Base-by-base conservation (phyloP, 2,329 filamentous ascomycete species). In the Mycosphaerelloides madeirae region DNA sequence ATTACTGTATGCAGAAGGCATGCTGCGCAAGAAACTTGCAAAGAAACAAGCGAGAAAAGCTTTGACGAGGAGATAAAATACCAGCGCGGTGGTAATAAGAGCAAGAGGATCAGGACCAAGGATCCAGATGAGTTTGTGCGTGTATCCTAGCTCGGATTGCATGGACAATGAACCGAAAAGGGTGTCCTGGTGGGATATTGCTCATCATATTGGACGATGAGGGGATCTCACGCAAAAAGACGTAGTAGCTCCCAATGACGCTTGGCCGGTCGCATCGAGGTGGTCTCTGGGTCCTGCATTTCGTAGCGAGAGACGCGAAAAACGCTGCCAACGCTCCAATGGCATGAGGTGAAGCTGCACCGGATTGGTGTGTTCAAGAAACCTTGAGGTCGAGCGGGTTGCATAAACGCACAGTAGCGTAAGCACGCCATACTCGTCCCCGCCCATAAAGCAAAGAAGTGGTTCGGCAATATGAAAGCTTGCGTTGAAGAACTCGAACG, bases 1-100 rank as follows among this genome's bases (percentile, higher is more conserved):
- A 29, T 43, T 49, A 32, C 39, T 50, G 33, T 54, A 49, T 22
- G 48, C 39, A 22, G 55, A 57, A 25, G 58, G 58, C 56, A 60
- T 60, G 8, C 36, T 51, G 40, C 19, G 29, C 33, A 31, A 18
- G 41, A 25, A 9, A 25, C 5, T 25, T 9, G 5, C 9, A 6
- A 29, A 36, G 41, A 41, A 40, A 19, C 36, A 41, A 40, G 42
- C 31, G 22, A 25, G 22, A 9, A 25, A 6, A 13, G 28, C 33
- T 22, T 39, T 33, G 33, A 28, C 18, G 32, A 37, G 13, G 14
- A 48, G 31, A 36, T 43, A 48, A 34, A 51, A 35, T 19, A 41
- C 41, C 25, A 44, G 34, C 19, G 44, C 34, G 15, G 41, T 44
- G 34, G 41, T 44, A 33, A 46, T 22, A 41, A 43, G 47, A 41